phyloP scores from a whole-genome alignment of 2,329 filamentous ascomycete species.

The Aureobasidium sp. region DNA sequence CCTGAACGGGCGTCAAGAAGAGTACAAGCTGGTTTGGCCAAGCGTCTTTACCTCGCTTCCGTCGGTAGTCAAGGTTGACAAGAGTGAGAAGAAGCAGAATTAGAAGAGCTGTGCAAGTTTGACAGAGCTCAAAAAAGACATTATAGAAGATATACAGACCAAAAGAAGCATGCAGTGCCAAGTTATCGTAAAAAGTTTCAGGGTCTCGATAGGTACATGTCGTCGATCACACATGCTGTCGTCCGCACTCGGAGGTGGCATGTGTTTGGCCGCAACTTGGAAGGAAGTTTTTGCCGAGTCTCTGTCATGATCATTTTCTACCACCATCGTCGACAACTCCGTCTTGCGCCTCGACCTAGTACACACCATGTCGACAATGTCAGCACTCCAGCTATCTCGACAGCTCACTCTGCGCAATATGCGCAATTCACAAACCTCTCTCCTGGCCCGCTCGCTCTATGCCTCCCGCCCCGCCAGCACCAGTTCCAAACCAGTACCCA shows the following conservation, averaged over 20 bases:
- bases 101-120: background rate
- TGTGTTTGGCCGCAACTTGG: background rate
- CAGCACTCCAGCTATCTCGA: constrained; percentile 1
- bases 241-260: background rate
- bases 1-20: constrained; percentile 63
- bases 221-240: background rate
- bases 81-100: constrained; percentile 27
- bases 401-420: background rate
- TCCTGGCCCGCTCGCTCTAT: background rate
- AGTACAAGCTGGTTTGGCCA: constrained; percentile 66
- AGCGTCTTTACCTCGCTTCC: constrained; percentile 51
- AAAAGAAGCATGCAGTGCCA: background rate
- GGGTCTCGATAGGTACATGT: background rate
- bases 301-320: background rate
- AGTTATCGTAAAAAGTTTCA: background rate
- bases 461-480: constrained; percentile 1
- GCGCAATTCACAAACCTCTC: background rate
- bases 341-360: background rate
- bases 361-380: background rate
- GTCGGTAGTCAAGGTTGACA: constrained; percentile 37
- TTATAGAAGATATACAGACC: background rate
- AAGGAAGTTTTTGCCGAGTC: constrained; percentile 8
- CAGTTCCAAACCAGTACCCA: constrained; percentile 32
- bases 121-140: background rate
- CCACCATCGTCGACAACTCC: background rate